Evolutionary conservation across 2,329 filamentous ascomycete species (phyloP).

Genomic region (Berkeleyomyces rouxiae): DNA sequence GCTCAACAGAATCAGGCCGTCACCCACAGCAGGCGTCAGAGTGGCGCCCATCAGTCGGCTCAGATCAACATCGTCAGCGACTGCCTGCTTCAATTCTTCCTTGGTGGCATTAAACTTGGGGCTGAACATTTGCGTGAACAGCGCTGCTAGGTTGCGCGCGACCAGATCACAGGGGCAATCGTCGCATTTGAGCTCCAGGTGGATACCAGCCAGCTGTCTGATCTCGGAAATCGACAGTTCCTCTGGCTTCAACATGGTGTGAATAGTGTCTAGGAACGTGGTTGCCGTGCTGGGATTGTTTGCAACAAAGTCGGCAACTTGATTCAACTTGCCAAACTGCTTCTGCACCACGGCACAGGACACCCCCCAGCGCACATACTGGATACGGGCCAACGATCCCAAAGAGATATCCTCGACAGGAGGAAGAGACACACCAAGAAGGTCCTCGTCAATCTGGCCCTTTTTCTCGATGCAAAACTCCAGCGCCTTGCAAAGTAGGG

Average conservation of each 20-base stretch:
- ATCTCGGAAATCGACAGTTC: slow-evolving; percentile 6
- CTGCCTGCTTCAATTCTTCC: slow-evolving; percentile 1
- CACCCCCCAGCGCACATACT: slow-evolving; percentile 11
- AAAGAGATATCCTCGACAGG: not conserved
- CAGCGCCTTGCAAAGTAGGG: slow-evolving; percentile 8
- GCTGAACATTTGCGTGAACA: slow-evolving; percentile 12
- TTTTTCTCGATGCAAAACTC: slow-evolving; percentile 7
- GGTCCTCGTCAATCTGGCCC: not conserved
- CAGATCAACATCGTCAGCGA: slow-evolving; percentile 1
- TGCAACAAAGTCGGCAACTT: not conserved
- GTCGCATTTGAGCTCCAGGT: not conserved
- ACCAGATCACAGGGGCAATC: slow-evolving; percentile 10
- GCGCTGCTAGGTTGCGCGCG: slow-evolving; percentile 7
- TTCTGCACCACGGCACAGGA: slow-evolving; percentile 3
- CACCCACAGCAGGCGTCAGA: slow-evolving; percentile 8
- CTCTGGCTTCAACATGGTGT: slow-evolving; percentile 4
- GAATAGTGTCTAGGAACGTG: slow-evolving; percentile 8
- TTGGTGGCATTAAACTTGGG: slow-evolving; percentile 1
- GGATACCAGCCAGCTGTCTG: not conserved
- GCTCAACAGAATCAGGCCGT: slow-evolving; percentile 8
- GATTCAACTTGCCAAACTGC: not conserved
- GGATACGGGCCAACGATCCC: slow-evolving; percentile 9
- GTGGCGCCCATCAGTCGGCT: slow-evolving; percentile 1
- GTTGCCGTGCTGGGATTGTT: slow-evolving; percentile 8
- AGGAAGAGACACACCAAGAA: slow-evolving; percentile 5